A percentile compares a stretch with the other conserved stretches of the same genome.
These are phyloP conservation scores for Diaporthe aspalathi DNA, from an alignment of 2,329 filamentous ascomycete species.

Conservation along the genomic window DNA sequence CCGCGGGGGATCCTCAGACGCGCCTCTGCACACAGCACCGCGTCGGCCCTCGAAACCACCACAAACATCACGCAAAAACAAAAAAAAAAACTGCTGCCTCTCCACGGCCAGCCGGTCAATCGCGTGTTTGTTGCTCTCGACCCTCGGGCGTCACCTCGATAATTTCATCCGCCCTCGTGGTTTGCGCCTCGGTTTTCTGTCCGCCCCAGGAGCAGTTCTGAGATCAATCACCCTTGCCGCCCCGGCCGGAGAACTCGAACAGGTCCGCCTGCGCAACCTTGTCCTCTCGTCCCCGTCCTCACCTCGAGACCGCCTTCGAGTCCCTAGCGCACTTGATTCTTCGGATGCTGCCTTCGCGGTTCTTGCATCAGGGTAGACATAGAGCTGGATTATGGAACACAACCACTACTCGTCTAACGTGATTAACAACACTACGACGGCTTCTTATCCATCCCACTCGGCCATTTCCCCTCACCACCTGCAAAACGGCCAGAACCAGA, in stretches of 20 bases:
- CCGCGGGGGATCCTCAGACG: constrained; percentile 33
- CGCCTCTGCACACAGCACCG: constrained; percentile 33
- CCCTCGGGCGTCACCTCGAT: background rate
- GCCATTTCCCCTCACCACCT: constrained; percentile 44
- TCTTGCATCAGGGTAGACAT: constrained; percentile 39
- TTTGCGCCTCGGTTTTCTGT: constrained; percentile 1
- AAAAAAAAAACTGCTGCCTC: background rate
- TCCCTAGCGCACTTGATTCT: constrained; percentile 22
- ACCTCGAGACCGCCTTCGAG: constrained; percentile 32
- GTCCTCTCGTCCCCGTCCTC: background rate
- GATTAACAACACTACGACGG: constrained; percentile 48
- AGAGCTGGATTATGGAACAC: constrained; percentile 46
- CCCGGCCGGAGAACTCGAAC: constrained; percentile 13
- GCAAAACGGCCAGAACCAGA: constrained; percentile 44
- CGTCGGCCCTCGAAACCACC: constrained; percentile 31
- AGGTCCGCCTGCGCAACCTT: constrained; percentile 20
- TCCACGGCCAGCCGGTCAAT: background rate
- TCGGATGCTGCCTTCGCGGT: constrained; percentile 40
- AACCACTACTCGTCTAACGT: constrained; percentile 47
- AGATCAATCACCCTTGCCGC: constrained; percentile 17
- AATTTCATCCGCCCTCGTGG: constrained; percentile 4
- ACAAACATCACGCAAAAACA: constrained; percentile 33
- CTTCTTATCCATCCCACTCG: constrained; percentile 46
- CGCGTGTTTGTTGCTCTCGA: constrained; percentile 8
- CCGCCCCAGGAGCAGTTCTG: constrained; percentile 1